Percentiles rank a stretch among this genome's conserved stretches.
phyloP scores from a whole-genome alignment of 2,329 filamentous ascomycete genomes.

The Knufia fluminis region DNA sequence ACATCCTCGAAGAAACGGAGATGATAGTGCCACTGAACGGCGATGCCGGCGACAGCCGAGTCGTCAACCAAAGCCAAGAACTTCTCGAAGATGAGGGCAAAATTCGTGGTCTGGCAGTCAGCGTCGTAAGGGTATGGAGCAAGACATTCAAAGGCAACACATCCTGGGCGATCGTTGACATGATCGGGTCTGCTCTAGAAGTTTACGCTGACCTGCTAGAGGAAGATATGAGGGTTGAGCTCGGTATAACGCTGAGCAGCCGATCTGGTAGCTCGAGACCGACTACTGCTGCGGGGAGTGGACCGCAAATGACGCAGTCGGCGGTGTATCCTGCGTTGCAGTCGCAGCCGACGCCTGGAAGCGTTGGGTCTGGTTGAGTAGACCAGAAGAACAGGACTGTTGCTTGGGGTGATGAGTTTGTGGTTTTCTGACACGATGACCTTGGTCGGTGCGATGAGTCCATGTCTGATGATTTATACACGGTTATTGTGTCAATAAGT shows the following conservation, averaged over 20 bases:
- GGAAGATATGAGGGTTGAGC: constrained; percentile 15
- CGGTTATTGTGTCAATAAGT: no score
- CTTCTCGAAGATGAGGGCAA: constrained; percentile 36
- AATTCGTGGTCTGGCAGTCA: constrained; percentile 37
- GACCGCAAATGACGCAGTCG: background rate
- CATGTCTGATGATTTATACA: no score
- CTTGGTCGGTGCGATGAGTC: no score
- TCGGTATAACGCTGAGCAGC: constrained; percentile 2
- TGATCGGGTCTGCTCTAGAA: constrained; percentile 38
- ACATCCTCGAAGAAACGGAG: constrained; percentile 42
- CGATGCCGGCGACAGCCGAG: constrained; percentile 15
- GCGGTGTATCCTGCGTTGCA: constrained; percentile 1
- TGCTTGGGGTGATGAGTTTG: no score
- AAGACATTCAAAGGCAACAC: constrained; percentile 42
- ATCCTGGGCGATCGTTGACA: constrained; percentile 41
- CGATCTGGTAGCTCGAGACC: background rate
- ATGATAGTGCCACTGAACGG: constrained; percentile 30
- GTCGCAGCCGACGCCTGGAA: background rate
- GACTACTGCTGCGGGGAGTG: constrained; percentile 2
- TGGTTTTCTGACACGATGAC: no score
- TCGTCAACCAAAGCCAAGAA: constrained; percentile 27
- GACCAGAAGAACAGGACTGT: no score
- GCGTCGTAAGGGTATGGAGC: constrained; percentile 41
- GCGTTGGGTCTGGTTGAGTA: background rate
- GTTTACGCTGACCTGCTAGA: constrained; percentile 39